phyloP scores from a whole-genome alignment of 192 early-diverging fungal genomes.

The Backusella macrospora region DNA sequence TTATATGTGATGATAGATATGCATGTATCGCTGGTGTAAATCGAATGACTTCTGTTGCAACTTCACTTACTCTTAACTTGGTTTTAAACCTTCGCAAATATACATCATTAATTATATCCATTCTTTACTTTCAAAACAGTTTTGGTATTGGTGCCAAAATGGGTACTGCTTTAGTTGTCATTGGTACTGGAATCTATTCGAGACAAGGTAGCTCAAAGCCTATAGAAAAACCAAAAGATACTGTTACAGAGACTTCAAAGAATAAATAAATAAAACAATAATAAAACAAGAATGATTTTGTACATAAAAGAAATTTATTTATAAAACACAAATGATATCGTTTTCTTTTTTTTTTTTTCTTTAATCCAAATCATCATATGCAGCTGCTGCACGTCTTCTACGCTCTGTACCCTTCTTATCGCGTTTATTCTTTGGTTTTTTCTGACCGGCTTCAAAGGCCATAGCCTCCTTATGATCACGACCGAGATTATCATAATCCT shows the following conservation, averaged over 20 bases:
- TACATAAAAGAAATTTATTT: conserved; percentile 7
- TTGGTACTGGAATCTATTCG: conserved; percentile 78
- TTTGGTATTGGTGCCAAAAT: conserved; percentile 65
- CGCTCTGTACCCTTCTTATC: conserved; percentile 34
- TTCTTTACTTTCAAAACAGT: conserved; percentile 78
- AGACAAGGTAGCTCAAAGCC: conserved; percentile 5
- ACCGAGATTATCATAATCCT: conserved; percentile 92
- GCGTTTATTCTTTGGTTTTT: conserved; percentile 34
- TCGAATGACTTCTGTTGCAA: conserved; percentile 72
- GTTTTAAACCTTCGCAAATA: conserved; percentile 88
- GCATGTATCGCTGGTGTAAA: conserved; percentile 90
- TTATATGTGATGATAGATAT: conserved; percentile 50
- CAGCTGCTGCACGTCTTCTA: conserved; percentile 27
- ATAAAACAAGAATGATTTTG: neutral
- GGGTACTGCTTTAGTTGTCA: conserved; percentile 77
- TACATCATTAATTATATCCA: conserved; percentile 76
- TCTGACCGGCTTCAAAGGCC: conserved; percentile 55
- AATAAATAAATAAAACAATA: neutral
- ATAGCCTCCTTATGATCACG: conserved; percentile 69
- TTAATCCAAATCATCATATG: conserved; percentile 20
- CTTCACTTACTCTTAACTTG: conserved; percentile 83
- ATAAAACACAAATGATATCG: conserved; percentile 11
- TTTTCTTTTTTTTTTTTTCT: neutral
- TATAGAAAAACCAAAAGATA: neutral
- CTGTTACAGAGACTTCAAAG: neutral